Evolutionary conservation across 768 basidiomycete genomes (phyloP).

Genomic region (Harrya chromipes): DNA sequence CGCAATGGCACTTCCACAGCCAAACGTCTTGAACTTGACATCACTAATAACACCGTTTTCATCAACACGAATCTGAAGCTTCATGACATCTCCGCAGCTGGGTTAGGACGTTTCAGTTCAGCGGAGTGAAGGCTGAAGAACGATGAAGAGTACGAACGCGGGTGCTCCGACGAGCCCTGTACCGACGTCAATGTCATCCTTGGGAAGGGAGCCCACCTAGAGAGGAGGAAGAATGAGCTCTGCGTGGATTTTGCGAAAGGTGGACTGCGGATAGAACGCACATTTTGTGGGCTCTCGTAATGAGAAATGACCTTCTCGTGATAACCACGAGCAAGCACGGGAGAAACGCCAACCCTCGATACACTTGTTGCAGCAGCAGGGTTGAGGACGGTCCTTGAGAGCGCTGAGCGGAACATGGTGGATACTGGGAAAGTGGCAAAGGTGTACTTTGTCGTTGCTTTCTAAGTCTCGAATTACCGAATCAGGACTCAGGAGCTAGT

Average conservation of each 20-base stretch:
- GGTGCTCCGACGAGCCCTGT: slow-evolving; percentile 98
- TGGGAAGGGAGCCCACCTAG: slow-evolving; percentile 95
- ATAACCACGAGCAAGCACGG: slow-evolving; percentile 67
- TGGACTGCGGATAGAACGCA: slow-evolving; percentile 45
- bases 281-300: slow-evolving; percentile 97
- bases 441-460: slow-evolving; percentile 3
- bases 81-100: slow-evolving; percentile 99
- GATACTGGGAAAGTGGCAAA: slow-evolving; percentile 26
- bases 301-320: slow-evolving; percentile 98
- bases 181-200: slow-evolving; percentile 87
- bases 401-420: slow-evolving; percentile 69
- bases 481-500: slow-evolving; percentile 2
- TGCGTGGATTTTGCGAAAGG: slow-evolving; percentile 21
- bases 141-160: slow-evolving; percentile 57
- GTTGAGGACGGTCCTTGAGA: slow-evolving; percentile 49
- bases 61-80: slow-evolving; percentile 96
- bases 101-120: slow-evolving; percentile 13
- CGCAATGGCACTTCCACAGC: slow-evolving; percentile 97
- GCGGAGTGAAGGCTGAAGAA: slow-evolving; percentile 9
- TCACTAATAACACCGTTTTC: slow-evolving; percentile 94
- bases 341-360: slow-evolving; percentile 40
- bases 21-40: slow-evolving; percentile 99
- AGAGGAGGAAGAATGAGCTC: slow-evolving; percentile 47
- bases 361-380: slow-evolving; percentile 42
- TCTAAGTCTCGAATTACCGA: slow-evolving; percentile 21